A percentile compares a stretch with the other conserved stretches of the same genome.
Conservation (phyloP, 352 stramenopile species). For the Phytopythium mirpurense region DNA sequence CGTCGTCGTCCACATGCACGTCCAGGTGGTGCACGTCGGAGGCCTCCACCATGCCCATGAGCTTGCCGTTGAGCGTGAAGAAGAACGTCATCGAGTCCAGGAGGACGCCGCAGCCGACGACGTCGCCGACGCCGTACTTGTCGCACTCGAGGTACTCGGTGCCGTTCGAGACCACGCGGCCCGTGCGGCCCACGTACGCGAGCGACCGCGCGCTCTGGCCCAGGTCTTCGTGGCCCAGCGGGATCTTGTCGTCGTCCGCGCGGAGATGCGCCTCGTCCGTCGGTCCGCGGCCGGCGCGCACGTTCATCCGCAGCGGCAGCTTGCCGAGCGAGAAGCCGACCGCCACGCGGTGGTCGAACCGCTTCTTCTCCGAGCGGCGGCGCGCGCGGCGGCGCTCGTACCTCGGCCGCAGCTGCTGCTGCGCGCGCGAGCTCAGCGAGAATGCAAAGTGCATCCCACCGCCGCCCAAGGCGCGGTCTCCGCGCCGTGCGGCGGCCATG, state of each 20-base stretch:
- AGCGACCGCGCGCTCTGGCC: conserved; percentile 31
- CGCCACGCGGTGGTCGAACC: conserved; percentile 38
- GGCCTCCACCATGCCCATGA: conserved; percentile 40
- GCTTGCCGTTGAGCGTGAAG: conserved; percentile 57
- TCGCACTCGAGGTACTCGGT: conserved; percentile 43
- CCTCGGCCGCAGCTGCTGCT: conserved; percentile 36
- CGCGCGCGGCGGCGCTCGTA: conserved; percentile 31
- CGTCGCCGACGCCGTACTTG: conserved; percentile 42
- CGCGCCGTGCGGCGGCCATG: too few relatives aligned
- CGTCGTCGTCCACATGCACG: conserved; percentile 19
- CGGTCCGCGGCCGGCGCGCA: not conserved
- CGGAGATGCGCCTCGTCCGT: conserved; percentile 9
- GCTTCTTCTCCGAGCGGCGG: conserved; percentile 22
- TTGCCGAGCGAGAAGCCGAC: conserved; percentile 44
- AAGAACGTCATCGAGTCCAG: conserved; percentile 64
- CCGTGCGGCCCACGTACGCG: conserved; percentile 52
- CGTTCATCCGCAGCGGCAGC: not conserved
- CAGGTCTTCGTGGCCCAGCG: conserved; percentile 32
- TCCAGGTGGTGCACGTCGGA: conserved; percentile 48
- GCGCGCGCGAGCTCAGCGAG: conserved; percentile 27
- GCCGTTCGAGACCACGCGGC: conserved; percentile 42
- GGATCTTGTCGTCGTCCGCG: conserved; percentile 6
- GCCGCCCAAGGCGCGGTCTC: not conserved
- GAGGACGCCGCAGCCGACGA: conserved; percentile 55
- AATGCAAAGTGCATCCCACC: conserved; percentile 34